Evolutionary conservation across 805 yeast genomes (phyloP).

Genomic region (Saturnispora mendoncae): DNA sequence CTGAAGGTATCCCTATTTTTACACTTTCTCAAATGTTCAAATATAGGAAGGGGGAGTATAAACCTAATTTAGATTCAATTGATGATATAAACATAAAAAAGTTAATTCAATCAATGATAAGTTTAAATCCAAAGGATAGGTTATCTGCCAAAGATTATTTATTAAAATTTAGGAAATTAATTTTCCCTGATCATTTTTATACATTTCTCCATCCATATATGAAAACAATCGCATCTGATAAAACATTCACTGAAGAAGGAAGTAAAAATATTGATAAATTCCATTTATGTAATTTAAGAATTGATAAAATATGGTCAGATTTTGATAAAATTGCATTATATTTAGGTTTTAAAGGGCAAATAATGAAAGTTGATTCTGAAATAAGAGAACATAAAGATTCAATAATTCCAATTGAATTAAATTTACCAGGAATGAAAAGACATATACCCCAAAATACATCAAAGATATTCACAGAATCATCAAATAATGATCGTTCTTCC

Average conservation of each 20-base stretch:
- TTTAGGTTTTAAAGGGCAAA: conserved; percentile 30
- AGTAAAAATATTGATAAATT: conserved; percentile 14
- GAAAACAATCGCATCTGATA: conserved; percentile 18
- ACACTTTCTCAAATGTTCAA: conserved; percentile 81
- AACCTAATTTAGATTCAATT: conserved; percentile 54
- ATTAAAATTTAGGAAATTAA: conserved; percentile 35
- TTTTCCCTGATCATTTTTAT: conserved; percentile 66
- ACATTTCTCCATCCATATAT: conserved; percentile 64
- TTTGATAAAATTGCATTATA: conserved; percentile 42
- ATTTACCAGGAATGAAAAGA: conserved; percentile 44
- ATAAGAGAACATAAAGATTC: conserved; percentile 14
- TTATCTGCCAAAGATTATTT: conserved; percentile 47
- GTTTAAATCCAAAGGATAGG: conserved; percentile 53
- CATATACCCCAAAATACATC: conserved; percentile 36
- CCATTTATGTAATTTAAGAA: conserved; percentile 44
- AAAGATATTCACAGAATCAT: conserved; percentile 17
- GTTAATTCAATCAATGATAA: conserved; percentile 56
- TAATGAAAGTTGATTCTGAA: conserved; percentile 13
- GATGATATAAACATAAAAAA: conserved; percentile 41
- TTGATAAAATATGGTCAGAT: conserved; percentile 50
- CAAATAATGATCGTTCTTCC: conserved; percentile 36
- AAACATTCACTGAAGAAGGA: not conserved
- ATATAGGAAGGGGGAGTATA: conserved; percentile 60
- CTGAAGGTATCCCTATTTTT: conserved; percentile 82
- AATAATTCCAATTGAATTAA: conserved; percentile 34